phyloP scores from a whole-genome alignment of 495 filamentous ascomycete genomes.

The Ramalina peruviana region DNA sequence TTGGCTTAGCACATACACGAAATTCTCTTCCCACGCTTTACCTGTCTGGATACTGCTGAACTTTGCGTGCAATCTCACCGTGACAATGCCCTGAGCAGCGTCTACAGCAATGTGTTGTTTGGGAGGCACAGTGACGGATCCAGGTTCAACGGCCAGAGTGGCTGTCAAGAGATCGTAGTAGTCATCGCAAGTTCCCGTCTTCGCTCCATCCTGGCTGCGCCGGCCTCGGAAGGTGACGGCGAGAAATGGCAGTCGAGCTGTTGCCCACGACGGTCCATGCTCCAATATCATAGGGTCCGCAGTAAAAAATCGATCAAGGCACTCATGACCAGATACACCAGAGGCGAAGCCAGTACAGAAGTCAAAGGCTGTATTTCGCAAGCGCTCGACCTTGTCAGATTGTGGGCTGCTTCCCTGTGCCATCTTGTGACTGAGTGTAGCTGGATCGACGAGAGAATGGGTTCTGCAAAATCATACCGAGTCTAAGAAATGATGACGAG shows the following conservation, averaged over 20 bases:
- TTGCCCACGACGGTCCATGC: constrained; percentile 25
- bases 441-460: no score
- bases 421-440: no score
- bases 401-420: no score
- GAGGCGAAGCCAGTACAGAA: constrained; percentile 21
- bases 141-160: constrained; percentile 21
- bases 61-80: constrained; percentile 18
- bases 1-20: constrained; percentile 26
- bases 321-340: constrained; percentile 12
- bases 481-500: no score
- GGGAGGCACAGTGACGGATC: constrained; percentile 17
- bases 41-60: constrained; percentile 25
- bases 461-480: no score
- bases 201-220: not conserved
- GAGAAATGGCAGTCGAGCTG: constrained; percentile 21
- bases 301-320: constrained; percentile 16
- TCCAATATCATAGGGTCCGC: constrained; percentile 21
- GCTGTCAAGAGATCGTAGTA: constrained; percentile 22
- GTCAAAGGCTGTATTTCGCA: constrained; percentile 9
- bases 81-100: constrained; percentile 15
- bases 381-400: not conserved
- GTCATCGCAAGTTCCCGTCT: constrained; percentile 16
- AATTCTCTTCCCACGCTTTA: constrained; percentile 24
- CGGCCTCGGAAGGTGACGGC: constrained; percentile 22
- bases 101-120: constrained; percentile 21